Evolutionary conservation across 2,329 filamentous ascomycete species (phyloP), one percentile per base, ranked within the genome.

Genomic region (Stagonosporopsis rhizophila): DNA sequence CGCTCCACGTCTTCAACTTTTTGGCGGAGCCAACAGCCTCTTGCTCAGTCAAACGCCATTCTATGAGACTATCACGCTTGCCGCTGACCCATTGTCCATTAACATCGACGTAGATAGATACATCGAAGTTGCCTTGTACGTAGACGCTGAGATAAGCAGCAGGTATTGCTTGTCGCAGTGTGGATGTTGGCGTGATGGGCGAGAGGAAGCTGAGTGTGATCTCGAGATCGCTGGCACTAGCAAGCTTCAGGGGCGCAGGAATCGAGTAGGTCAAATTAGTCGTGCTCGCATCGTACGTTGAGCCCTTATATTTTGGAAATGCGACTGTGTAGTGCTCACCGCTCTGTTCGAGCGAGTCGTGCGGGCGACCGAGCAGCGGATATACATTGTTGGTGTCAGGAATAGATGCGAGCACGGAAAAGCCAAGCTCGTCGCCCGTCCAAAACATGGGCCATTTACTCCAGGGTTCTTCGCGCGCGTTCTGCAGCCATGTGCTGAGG

Each of bases 371-470:
- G 44, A 90, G 77, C 54, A 90, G 75, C 28, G 87, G 87, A 70
- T 86, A 90, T 4, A 87, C 83, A 25, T 80, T 80, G 46, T 80
- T 80, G n/a, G 84, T 80, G 30, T 83, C 81, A 2, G 87, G 85
- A 12, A 89, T 78, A 22, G 84, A 82, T 35, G 86, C 87, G 57
- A 90, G 79, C 45, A 90, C 76, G 6, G 84, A 83, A 61, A 90
- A 83, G 39, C 87, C 87, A 52, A 89, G 75, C 78, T 88, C 82
- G 67, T 87, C 81, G 30, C 90, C 89, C 6, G 88, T 90, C 82
- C 88, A 93, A 74, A 93, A 92, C 74, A 94, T 94, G 22, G 92
- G 92, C 92, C 92, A 96, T 77, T 86, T 84, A 50, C 86, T 83
- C 91, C 91, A 96, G 2, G 92, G 92, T 41, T 83, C 82, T 52